Percentiles rank a stretch among this genome's conserved stretches.
Evolutionary conservation across 208 protist genomes (phyloP).

Genomic region (Wallacemonas rigidus): DNA sequence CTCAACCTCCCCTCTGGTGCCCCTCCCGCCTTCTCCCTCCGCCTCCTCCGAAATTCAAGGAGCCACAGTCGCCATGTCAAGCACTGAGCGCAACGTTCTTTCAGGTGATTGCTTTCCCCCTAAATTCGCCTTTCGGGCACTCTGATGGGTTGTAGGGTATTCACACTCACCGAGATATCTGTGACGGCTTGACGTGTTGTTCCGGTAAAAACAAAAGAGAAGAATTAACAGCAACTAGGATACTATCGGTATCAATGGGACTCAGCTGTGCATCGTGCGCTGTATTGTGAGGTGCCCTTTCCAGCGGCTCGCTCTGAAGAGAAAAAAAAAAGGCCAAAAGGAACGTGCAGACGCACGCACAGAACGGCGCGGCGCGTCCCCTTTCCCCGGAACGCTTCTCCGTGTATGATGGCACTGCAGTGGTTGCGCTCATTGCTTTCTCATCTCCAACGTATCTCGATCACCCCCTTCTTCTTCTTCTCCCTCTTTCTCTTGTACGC

Average conservation of each 20-base stretch:
- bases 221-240: not conserved
- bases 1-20: no score
- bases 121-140: slow-evolving; percentile 9
- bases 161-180: slow-evolving; percentile 13
- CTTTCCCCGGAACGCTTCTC: no score
- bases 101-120: slow-evolving; percentile 17
- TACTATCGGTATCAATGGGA: not conserved
- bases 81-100: not conserved
- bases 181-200: not conserved
- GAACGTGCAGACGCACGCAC: not conserved
- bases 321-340: slow-evolving; percentile 12
- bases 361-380: no score
- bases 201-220: not conserved
- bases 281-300: no score
- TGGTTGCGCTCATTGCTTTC: not conserved
- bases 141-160: slow-evolving; percentile 16
- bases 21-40: no score
- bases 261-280: no score
- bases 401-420: not conserved
- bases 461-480: not conserved
- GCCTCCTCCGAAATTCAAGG: no score
- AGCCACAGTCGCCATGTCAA: no score
- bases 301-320: no score
- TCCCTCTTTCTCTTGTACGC: no score
- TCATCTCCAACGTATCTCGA: not conserved